Base-by-base conservation (phyloP, 441 rosid genomes). In the Rhodomyrtus psidioides region DNA sequence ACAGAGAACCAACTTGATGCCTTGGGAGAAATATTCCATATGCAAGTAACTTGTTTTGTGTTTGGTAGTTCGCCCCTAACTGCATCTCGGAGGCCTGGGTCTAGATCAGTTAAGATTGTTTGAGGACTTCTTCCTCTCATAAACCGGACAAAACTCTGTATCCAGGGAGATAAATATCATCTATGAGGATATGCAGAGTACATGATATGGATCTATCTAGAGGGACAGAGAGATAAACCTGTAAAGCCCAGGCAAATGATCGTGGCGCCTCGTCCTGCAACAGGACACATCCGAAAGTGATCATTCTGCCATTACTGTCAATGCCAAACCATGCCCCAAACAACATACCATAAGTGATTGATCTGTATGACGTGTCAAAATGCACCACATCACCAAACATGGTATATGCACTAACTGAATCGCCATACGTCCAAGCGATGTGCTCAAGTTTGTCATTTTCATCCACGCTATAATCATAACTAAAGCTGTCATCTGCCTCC, bases 231-330 rank as follows among this genome's bases (percentile, higher is more conserved):
- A 86, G 91, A 92, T 95, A 84, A 93, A 96, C 99, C 99, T 96
- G 98, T 87, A 96, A 89, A 85, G 99, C 99, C 98, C 99, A 97
- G 70, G 93, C 55, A 75, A 95, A 94, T 49, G 99, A 95, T 81
- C 59, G 89, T 39, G 87, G 86, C 58, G 88, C 94, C 87, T 96
- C 98, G 83, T 94, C 99, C 88, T 95, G 98, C 86, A 97, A 92
- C 91, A 97, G 90, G 76, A 88, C 94, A 91, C 95, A 97, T 44
- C 98, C 98, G 85, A 96, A 92, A 82, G 94, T 89, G 89, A 96
- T 86, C 12, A 94, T 89, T 53, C 91, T 93, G 34, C 99, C 99
- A 87, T 93, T 84, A 88, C 89, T 93, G 53, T 97, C 94, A 76
- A 96, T 96, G 17, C 98, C 98, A 86, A 96, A 91, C 92, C 95